phyloP scores from a whole-genome alignment of 1,284 basidiomycete species.

The Tilletia horrida region DNA sequence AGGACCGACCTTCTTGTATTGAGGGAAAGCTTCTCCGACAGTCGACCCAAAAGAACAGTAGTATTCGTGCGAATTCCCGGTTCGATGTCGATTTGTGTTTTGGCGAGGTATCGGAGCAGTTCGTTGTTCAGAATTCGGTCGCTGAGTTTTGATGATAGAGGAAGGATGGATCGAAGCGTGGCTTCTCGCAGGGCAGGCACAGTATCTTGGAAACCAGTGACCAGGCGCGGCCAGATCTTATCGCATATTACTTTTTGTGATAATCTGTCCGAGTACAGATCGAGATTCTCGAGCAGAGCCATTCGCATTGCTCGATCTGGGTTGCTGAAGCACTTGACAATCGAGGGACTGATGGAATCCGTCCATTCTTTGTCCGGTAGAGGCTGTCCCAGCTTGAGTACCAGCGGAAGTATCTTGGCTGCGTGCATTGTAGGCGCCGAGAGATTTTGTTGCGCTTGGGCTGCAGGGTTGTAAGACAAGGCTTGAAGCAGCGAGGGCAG shows the following conservation, averaged over 20 bases:
- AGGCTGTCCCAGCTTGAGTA: slow-evolving; percentile 40
- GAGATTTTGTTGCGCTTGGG: slow-evolving; percentile 7
- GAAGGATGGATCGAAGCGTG: slow-evolving; percentile 80
- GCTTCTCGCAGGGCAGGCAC: slow-evolving; percentile 90
- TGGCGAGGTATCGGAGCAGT: slow-evolving; percentile 83
- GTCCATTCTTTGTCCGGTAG: slow-evolving; percentile 41
- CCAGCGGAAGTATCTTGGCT: slow-evolving; percentile 40
- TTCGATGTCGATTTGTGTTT: slow-evolving; percentile 86
- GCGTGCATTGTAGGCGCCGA: slow-evolving; percentile 9
- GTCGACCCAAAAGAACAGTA: slow-evolving; percentile 87
- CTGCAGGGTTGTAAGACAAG: slow-evolving; percentile 55
- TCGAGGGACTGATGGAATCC: slow-evolving; percentile 29
- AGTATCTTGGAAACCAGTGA: slow-evolving; percentile 92
- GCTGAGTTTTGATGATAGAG: slow-evolving; percentile 74
- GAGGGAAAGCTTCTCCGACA: slow-evolving; percentile 77
- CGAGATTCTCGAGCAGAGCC: slow-evolving; percentile 81
- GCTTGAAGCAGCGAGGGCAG: slow-evolving; percentile 82
- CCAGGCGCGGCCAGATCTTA: slow-evolving; percentile 88
- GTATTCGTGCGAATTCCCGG: slow-evolving; percentile 96
- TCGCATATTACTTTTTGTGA: slow-evolving; percentile 79
- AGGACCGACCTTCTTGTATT: slow-evolving; percentile 92
- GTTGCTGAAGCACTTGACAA: slow-evolving; percentile 44
- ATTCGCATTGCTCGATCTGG: slow-evolving; percentile 84
- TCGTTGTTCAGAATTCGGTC: slow-evolving; percentile 96
- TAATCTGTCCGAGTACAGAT: slow-evolving; percentile 79